phyloP scores from a whole-genome alignment of 371 early-diverging fungal genomes.

The Syncephalis fuscata region DNA sequence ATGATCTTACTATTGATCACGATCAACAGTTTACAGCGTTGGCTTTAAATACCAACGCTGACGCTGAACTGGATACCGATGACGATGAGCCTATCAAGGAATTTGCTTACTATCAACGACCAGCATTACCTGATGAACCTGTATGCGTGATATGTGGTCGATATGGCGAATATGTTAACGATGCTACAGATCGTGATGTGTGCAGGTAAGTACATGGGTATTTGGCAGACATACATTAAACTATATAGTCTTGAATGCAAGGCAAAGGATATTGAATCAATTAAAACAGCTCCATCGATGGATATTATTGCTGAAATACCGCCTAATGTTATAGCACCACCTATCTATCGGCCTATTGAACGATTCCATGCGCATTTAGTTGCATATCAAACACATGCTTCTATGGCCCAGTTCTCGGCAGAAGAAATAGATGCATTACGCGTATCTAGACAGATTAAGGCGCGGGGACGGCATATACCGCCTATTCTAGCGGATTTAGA shows the following conservation, averaged over 20 bases:
- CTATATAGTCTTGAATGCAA: conserved; percentile 18
- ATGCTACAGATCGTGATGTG: conserved; percentile 22
- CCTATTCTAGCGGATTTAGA: conserved; percentile 26
- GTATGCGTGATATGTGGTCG: conserved; percentile 27
- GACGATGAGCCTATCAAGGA: conserved; percentile 10
- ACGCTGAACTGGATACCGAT: background rate
- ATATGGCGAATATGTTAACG: conserved; percentile 31
- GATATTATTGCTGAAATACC: background rate
- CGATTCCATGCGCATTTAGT: conserved; percentile 3
- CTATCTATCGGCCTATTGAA: background rate
- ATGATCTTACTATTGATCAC: too few relatives aligned
- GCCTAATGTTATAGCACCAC: background rate
- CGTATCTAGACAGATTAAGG: conserved; percentile 19
- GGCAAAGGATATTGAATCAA: conserved; percentile 16
- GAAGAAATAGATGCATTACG: conserved; percentile 16
- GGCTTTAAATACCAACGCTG: background rate
- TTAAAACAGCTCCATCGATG: background rate
- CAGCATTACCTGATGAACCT: conserved; percentile 17
- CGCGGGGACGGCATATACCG: conserved; percentile 25
- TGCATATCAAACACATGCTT: conserved; percentile 18
- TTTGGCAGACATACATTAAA: background rate
- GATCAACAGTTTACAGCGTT: too few relatives aligned
- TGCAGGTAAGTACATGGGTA: conserved; percentile 18
- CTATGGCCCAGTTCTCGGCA: conserved; percentile 12
- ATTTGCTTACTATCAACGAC: conserved; percentile 18